Conservation (phyloP, 179 eudicot species). For the Spinacia oleracea region DNA sequence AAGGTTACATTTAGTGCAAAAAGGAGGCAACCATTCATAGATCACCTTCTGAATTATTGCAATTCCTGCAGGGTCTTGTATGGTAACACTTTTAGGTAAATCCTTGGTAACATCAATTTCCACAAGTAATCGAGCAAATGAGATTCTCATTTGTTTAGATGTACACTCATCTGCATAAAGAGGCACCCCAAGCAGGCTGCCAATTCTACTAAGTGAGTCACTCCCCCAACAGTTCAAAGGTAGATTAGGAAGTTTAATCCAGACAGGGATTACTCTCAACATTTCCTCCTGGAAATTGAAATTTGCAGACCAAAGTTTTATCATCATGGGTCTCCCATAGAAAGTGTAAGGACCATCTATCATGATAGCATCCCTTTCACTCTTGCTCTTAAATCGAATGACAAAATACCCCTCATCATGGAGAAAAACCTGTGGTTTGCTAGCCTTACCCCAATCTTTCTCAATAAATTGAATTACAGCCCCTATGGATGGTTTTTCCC, state of each 20-base stretch:
- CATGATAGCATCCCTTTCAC: too few species aligned
- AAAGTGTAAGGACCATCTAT: background rate
- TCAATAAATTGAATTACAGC: too few species aligned
- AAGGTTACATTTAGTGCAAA: too few species aligned
- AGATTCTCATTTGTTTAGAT: background rate
- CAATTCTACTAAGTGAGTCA: background rate
- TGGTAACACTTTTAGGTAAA: fast-evolving
- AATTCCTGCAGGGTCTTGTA: background rate
- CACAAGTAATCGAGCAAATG: background rate
- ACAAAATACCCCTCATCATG: background rate
- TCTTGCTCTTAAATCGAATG: background rate
- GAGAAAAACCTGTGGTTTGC: background rate
- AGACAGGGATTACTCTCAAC: background rate
- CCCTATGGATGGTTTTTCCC: too few species aligned
- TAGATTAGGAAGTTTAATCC: background rate
- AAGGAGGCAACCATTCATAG: background rate
- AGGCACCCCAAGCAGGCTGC: background rate
- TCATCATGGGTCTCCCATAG: background rate
- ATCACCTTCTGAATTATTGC: background rate
- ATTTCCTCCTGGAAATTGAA: background rate
- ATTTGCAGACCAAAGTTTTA: background rate
- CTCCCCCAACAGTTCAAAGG: background rate
- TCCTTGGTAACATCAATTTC: background rate
- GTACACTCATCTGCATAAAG: background rate
- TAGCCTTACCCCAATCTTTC: background rate